Conservation (phyloP, 2,329 filamentous ascomycete species). For the Dendryphion nanum region DNA sequence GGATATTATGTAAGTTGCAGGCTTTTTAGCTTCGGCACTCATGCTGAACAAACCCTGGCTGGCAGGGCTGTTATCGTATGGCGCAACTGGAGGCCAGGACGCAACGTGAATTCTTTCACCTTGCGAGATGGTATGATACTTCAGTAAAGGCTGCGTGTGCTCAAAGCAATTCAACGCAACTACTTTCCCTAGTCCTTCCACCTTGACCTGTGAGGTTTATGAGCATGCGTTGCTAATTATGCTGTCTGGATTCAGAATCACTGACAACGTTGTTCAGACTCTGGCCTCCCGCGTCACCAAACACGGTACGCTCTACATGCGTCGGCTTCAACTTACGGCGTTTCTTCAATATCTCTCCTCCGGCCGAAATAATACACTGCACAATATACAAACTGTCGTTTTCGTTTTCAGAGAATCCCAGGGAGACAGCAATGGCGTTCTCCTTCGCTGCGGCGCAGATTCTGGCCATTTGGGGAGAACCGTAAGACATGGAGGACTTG, state of each 20-base stretch:
- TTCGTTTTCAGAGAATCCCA: constrained; percentile 42
- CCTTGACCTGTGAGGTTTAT: too few relatives aligned
- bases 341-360: constrained; percentile 36
- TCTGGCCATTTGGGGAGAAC: constrained; percentile 43
- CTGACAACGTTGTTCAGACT: constrained; percentile 37
- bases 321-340: constrained; percentile 45
- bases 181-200: constrained; percentile 32
- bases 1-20: constrained; percentile 8
- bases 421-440: constrained; percentile 34
- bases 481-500: constrained; percentile 42
- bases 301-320: constrained; percentile 45
- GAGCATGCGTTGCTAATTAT: too few relatives aligned
- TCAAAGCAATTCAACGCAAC: constrained; percentile 42
- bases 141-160: constrained; percentile 43
- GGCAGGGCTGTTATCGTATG: constrained; percentile 23
- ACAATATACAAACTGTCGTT: constrained; percentile 42
- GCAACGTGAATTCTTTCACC: constrained; percentile 42
- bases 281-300: constrained; percentile 38
- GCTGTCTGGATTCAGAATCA: too few relatives aligned
- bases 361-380: constrained; percentile 37
- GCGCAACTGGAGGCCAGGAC: constrained; percentile 41
- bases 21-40: constrained; percentile 38
- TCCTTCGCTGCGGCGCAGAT: constrained; percentile 40
- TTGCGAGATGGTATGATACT: constrained; percentile 41
- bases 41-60: constrained; percentile 35